A percentile compares a stretch with the other conserved stretches of the same genome.
Conservation (phyloP, 108 stramenopile genomes). For the Pseudonitzschia multistriata region DNA sequence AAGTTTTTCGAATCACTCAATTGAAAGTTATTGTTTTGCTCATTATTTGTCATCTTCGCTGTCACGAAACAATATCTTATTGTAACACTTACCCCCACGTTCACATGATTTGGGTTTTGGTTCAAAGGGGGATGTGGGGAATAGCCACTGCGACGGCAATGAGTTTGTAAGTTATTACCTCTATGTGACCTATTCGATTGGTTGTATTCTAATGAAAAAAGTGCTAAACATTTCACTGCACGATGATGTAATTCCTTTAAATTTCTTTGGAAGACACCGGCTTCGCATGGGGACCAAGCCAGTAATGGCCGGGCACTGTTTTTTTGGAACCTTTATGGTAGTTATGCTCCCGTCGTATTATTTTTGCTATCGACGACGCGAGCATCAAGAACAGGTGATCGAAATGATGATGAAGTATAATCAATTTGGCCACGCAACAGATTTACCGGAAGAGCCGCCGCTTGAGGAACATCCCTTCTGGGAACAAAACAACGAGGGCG, state of each 20-base stretch:
- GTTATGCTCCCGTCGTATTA: constrained; percentile 73
- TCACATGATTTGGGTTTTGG: neutral
- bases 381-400: constrained; percentile 70
- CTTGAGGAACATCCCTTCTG: constrained; percentile 77
- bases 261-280: constrained; percentile 46
- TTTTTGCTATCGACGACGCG: constrained; percentile 72
- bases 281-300: constrained; percentile 70
- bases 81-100: neutral
- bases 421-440: constrained; percentile 63
- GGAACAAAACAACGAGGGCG: constrained; percentile 26
- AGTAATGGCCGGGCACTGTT: constrained; percentile 43
- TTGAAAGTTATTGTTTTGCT: too few relatives aligned
- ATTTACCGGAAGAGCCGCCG: constrained; percentile 65
- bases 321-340: constrained; percentile 52
- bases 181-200: neutral
- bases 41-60: neutral
- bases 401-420: constrained; percentile 87
- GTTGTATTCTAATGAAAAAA: neutral
- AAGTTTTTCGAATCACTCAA: constrained; percentile 1
- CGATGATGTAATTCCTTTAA: neutral
- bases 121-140: constrained; percentile 66
- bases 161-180: constrained; percentile 55
- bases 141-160: constrained; percentile 81
- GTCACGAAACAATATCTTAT: neutral
- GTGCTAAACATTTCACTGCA: neutral